These are phyloP conservation scores for Leishmania turanica DNA, from an alignment of 208 protist species.

Conservation along the genomic window DNA sequence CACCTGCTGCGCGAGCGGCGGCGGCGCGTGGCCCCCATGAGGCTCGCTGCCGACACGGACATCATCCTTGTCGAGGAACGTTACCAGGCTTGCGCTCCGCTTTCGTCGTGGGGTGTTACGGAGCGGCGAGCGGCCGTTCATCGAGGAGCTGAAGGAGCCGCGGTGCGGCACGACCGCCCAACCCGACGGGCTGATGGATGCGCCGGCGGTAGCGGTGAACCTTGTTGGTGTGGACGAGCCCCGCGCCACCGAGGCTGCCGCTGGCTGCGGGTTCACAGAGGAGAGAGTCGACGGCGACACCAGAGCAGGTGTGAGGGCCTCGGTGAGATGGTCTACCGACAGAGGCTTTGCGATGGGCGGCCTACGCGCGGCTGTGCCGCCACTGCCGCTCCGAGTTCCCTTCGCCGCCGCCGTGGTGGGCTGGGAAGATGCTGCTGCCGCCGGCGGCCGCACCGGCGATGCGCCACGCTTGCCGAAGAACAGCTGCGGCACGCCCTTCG, in stretches of 20 bases:
- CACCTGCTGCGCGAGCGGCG: not conserved
- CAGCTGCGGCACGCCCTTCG: slow-evolving; percentile 25
- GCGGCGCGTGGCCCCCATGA: not conserved
- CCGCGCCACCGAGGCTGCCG: no score
- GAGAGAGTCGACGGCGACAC: not conserved
- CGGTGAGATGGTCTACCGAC: not conserved
- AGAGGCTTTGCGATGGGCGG: not conserved
- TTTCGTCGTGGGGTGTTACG: slow-evolving; percentile 6
- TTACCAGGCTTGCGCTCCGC: slow-evolving; percentile 24
- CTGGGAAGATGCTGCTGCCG: not conserved
- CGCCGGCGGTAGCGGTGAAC: not conserved
- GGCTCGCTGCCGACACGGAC: not conserved
- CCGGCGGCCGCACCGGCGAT: slow-evolving; percentile 1
- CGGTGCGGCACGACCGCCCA: slow-evolving; percentile 6
- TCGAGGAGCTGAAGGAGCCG: slow-evolving; percentile 19
- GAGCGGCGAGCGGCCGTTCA: slow-evolving; percentile 14
- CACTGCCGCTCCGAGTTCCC: not conserved
- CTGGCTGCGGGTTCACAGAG: not conserved
- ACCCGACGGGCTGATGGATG: not conserved
- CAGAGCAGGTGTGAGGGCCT: not conserved
- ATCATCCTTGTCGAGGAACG: slow-evolving; percentile 18
- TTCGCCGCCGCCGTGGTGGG: not conserved
- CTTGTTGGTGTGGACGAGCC: not conserved
- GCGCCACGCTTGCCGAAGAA: slow-evolving; percentile 23
- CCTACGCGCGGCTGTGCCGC: not conserved